Percentiles rank a stretch among this genome's conserved stretches.
Evolutionary conservation across 2,329 filamentous ascomycete genomes (phyloP).

Genomic region (Fonsecaea nubica): DNA sequence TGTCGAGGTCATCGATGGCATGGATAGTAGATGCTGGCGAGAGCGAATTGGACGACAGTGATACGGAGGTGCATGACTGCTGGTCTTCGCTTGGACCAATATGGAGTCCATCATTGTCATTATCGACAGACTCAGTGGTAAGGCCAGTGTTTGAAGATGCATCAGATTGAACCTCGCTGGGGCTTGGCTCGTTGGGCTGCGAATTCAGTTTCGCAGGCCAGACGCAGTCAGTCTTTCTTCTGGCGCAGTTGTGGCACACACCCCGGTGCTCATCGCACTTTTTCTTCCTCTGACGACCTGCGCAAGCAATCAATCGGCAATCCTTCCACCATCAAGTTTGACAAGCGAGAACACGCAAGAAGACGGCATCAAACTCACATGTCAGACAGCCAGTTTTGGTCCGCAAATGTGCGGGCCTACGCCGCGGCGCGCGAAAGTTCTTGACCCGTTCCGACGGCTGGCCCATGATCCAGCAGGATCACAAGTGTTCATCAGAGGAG

Average conservation of each 20-base stretch:
- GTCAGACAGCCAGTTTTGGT: slow-evolving; percentile 43
- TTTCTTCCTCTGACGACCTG: slow-evolving; percentile 41
- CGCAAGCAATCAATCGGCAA: slow-evolving; percentile 4
- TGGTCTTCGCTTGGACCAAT: not conserved
- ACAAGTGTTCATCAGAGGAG: not conserved
- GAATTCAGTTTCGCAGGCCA: slow-evolving; percentile 32
- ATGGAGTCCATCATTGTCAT: not conserved
- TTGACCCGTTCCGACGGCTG: slow-evolving; percentile 10
- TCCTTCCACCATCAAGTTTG: not conserved
- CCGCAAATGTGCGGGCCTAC: slow-evolving; percentile 41
- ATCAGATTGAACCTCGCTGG: not conserved
- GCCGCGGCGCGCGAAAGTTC: slow-evolving; percentile 33
- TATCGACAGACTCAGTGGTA: not conserved
- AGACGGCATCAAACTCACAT: slow-evolving; percentile 30
- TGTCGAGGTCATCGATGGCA: not conserved
- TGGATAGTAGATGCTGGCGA: not conserved
- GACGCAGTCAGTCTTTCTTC: slow-evolving; percentile 30
- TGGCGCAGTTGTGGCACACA: slow-evolving; percentile 38
- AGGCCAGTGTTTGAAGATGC: not conserved
- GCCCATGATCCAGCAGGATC: not conserved
- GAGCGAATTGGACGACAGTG: not conserved
- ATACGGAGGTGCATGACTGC: not conserved
- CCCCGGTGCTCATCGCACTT: slow-evolving; percentile 41
- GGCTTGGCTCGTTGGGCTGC: not conserved
- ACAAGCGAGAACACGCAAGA: not conserved